A percentile compares a stretch with the other conserved stretches of the same genome.
Conservation (phyloP, 169 alveolate genomes). For the Plasmodium fragile region DNA sequence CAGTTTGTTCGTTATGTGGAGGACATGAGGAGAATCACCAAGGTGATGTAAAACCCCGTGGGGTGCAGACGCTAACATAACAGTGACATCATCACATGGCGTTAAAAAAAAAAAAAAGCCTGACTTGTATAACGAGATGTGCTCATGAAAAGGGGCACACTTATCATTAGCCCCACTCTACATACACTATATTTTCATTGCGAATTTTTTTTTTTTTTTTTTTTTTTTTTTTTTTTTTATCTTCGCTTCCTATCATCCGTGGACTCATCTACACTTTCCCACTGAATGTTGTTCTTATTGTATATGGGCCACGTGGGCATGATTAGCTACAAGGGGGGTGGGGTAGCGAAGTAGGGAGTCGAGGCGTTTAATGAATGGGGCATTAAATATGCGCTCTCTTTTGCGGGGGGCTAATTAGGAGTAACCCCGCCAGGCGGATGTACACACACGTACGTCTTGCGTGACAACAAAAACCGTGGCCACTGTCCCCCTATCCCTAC, state of each 20-base stretch:
- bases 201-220: not conserved
- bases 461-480: not conserved
- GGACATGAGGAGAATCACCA: not conserved
- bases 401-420: not conserved
- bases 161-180: not conserved
- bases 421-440: not conserved
- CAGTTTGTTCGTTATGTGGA: conserved; percentile 16
- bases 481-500: not conserved
- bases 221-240: conserved; percentile 3
- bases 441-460: not conserved
- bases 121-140: not conserved
- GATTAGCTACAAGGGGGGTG: conserved; percentile 15
- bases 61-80: not conserved
- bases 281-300: conserved; percentile 34
- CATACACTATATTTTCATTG: not conserved
- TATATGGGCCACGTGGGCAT: conserved; percentile 75
- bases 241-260: conserved; percentile 14
- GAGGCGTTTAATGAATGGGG: not conserved
- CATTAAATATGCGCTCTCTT: not conserved
- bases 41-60: not conserved
- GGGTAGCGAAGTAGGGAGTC: not conserved
- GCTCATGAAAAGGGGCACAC: not conserved
- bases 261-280: conserved; percentile 16
- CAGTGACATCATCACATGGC: not conserved
- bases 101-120: not conserved